These are phyloP conservation scores for Tremella mesenterica DNA, from an alignment of 768 basidiomycete species.

Conservation along the genomic window DNA sequence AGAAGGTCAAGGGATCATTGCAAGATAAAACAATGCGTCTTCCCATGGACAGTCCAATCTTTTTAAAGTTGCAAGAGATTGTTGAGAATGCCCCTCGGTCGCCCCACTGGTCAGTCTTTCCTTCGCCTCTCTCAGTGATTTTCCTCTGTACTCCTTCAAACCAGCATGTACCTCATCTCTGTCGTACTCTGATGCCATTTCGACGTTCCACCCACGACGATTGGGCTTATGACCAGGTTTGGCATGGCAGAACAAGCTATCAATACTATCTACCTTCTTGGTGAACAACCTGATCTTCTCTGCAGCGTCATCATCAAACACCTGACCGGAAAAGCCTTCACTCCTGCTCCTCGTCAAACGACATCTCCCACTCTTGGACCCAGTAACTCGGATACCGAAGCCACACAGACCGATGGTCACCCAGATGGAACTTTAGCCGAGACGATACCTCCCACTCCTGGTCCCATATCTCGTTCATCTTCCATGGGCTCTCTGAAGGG, in stretches of 20 bases:
- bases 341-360: slow-evolving; percentile 6
- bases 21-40: slow-evolving; percentile 75
- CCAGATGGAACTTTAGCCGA: not conserved
- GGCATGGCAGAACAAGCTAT: slow-evolving; percentile 92
- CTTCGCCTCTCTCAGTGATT: too few relatives aligned
- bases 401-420: slow-evolving; percentile 9
- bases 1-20: slow-evolving; percentile 95
- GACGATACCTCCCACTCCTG: slow-evolving; percentile 6
- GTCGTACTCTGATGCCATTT: too few relatives aligned
- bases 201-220: too few relatives aligned
- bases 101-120: slow-evolving; percentile 68
- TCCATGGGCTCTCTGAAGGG: not conserved
- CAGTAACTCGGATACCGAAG: slow-evolving; percentile 1
- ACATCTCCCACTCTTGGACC: slow-evolving; percentile 2
- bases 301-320: slow-evolving; percentile 74
- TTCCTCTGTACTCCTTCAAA: not conserved
- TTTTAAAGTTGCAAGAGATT: slow-evolving; percentile 70
- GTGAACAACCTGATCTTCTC: slow-evolving; percentile 80
- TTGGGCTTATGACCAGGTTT: slow-evolving; percentile 49
- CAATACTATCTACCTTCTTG: slow-evolving; percentile 89
- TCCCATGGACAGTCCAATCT: slow-evolving; percentile 78
- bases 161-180: not conserved
- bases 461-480: slow-evolving; percentile 2
- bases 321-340: slow-evolving; percentile 66
- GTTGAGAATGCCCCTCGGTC: slow-evolving; percentile 70